Conservation (phyloP, 176 grass and related monocot species). For the Bothriochloa decipiens region DNA sequence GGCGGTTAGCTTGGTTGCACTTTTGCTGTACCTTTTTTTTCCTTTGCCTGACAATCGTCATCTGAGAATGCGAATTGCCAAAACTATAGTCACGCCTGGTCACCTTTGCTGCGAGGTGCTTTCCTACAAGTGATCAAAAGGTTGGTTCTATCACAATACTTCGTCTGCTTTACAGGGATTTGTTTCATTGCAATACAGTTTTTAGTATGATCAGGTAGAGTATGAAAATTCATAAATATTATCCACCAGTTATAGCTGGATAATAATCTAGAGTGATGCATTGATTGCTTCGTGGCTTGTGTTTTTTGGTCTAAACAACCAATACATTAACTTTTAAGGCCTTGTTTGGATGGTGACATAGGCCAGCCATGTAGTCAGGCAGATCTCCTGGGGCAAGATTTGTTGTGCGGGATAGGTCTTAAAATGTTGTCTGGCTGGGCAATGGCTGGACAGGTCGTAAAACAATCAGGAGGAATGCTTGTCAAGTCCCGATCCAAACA, state of each 20-base stretch:
- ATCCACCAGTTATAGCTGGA: neutral
- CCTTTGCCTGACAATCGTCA: neutral
- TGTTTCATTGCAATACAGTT: neutral
- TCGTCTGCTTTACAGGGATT: neutral
- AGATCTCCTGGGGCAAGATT: too few relatives aligned
- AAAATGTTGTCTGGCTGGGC: too few relatives aligned
- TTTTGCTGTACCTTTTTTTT: neutral
- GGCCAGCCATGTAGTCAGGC: too few relatives aligned
- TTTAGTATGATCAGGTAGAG: neutral
- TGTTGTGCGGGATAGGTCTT: too few relatives aligned
- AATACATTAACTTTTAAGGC: too few relatives aligned
- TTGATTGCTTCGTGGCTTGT: too few relatives aligned
- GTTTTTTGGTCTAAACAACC: too few relatives aligned
- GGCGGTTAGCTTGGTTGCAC: constrained; percentile 3
- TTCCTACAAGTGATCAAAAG: neutral
- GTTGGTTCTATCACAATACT: neutral
- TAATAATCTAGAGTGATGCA: neutral
- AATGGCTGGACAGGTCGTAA: too few relatives aligned
- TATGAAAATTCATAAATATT: neutral
- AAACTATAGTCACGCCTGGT: neutral
- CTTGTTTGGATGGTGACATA: too few relatives aligned
- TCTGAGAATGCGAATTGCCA: neutral
- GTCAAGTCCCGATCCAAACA: too few relatives aligned
- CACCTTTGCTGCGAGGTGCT: neutral
- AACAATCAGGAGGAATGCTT: too few relatives aligned